Percentiles rank a stretch among this genome's conserved stretches.
These are phyloP conservation scores for Nepenthes gracilis DNA, from an alignment of 148 eudicot genomes.

Conservation along the genomic window DNA sequence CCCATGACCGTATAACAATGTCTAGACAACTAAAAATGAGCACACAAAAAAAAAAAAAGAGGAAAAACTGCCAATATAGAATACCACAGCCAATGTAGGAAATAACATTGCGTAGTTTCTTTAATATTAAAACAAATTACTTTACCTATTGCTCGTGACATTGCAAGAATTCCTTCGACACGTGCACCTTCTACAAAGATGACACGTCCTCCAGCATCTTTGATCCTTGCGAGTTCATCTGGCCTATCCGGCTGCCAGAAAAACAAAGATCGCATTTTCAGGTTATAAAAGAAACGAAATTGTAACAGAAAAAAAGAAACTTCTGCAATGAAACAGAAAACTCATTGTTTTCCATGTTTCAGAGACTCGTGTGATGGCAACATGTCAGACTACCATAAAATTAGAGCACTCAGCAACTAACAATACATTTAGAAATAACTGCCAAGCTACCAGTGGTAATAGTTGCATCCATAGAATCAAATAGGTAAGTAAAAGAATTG, in stretches of 20 bases:
- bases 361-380: neutral
- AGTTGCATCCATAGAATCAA: too few relatives aligned
- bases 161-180: slow-evolving; percentile 36
- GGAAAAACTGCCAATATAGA: too few relatives aligned
- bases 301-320: neutral
- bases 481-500: too few relatives aligned
- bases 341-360: neutral
- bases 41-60: too few relatives aligned
- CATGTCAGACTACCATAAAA: neutral
- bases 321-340: neutral
- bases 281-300: neutral
- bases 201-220: slow-evolving; percentile 31
- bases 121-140: too few relatives aligned
- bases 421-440: too few relatives aligned
- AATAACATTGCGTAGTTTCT: too few relatives aligned
- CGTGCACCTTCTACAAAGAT: slow-evolving; percentile 21
- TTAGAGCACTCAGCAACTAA: too few relatives aligned
- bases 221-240: slow-evolving; percentile 38
- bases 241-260: slow-evolving; percentile 29
- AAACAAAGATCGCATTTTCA: neutral
- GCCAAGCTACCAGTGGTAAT: too few relatives aligned
- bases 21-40: too few relatives aligned
- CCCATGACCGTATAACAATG: too few relatives aligned
- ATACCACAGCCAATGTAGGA: too few relatives aligned
- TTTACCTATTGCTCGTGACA: slow-evolving; percentile 39